Conservation (phyloP, 352 stramenopile genomes). For the Thraustochytrium sp. region DNA sequence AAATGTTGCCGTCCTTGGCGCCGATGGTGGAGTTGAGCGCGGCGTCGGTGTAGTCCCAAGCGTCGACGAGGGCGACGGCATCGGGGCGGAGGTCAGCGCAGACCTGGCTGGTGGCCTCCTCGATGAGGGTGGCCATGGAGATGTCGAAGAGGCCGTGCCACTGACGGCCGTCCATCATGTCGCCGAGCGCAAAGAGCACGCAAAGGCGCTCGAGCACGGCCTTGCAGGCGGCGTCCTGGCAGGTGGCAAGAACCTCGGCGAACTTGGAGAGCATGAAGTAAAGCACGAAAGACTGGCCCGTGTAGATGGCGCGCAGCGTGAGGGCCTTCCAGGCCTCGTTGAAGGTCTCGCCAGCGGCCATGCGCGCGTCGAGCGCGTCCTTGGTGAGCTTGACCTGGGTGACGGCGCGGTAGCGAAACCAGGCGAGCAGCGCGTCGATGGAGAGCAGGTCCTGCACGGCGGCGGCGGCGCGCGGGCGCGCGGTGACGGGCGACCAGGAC, state of each 20-base stretch:
- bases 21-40: constrained; percentile 36
- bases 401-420: constrained; percentile 34
- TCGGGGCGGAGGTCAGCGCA: constrained; percentile 39
- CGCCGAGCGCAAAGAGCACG: constrained; percentile 40
- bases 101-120: constrained; percentile 13
- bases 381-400: constrained; percentile 32
- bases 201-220: constrained; percentile 29
- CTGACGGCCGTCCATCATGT: constrained; percentile 41
- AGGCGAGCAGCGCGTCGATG: constrained; percentile 20
- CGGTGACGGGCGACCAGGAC: not conserved
- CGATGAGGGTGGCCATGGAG: not conserved
- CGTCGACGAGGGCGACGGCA: constrained; percentile 47
- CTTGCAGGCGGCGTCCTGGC: constrained; percentile 16
- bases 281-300: constrained; percentile 31
- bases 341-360: constrained; percentile 8
- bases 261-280: constrained; percentile 47
- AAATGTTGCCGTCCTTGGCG: constrained; percentile 27
- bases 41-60: constrained; percentile 45
- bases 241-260: constrained; percentile 4
- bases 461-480: not conserved
- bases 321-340: constrained; percentile 32
- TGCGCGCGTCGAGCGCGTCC: constrained; percentile 15
- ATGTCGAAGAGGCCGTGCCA: constrained; percentile 41
- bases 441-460: not conserved
- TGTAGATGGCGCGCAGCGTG: constrained; percentile 39